Conservation (phyloP, 495 filamentous ascomycete species). For the Penicillium pancosmium region DNA sequence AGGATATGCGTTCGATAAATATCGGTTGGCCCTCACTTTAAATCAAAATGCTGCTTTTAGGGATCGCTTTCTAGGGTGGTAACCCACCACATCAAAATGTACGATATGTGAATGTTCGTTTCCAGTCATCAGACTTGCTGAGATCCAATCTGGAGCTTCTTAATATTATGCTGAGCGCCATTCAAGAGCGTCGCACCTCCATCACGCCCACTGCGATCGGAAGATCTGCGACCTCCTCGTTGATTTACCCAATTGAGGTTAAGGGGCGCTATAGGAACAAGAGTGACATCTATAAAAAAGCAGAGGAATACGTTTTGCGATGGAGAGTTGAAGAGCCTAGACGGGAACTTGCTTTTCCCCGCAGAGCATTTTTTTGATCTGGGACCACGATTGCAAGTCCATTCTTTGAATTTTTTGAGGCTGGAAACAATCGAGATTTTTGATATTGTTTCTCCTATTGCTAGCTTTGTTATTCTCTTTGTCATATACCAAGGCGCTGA, state of each 20-base stretch:
- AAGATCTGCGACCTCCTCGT: background rate
- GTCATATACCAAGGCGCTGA: too few relatives aligned
- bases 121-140: background rate
- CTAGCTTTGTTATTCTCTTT: too few relatives aligned
- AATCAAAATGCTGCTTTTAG: background rate
- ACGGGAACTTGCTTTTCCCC: background rate
- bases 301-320: background rate
- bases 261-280: background rate
- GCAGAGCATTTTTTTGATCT: background rate
- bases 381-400: background rate
- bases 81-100: background rate
- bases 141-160: background rate
- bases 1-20: too few relatives aligned
- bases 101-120: background rate
- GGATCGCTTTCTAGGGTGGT: background rate
- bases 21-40: background rate
- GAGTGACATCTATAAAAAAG: background rate
- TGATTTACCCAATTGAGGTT: background rate
- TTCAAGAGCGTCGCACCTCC: background rate
- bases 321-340: background rate
- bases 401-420: too few relatives aligned
- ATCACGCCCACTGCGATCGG: background rate
- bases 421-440: too few relatives aligned
- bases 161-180: background rate
- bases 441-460: too few relatives aligned